Evolutionary conservation across 2,329 filamentous ascomycete genomes (phyloP).

Genomic region (Orbilia oligospora): DNA sequence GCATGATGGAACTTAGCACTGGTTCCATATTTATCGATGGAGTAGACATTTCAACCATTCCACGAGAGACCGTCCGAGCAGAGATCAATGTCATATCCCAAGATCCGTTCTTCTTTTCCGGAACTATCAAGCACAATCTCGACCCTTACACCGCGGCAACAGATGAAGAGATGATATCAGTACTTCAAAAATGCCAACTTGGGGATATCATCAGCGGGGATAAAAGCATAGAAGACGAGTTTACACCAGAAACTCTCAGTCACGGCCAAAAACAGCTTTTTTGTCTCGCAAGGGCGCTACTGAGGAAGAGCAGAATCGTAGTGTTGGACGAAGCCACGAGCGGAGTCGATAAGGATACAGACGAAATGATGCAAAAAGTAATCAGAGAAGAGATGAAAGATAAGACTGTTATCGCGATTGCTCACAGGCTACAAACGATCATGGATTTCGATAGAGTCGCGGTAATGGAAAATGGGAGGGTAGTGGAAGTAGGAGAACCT

Average conservation of each 20-base stretch:
- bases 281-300: slow-evolving; percentile 69
- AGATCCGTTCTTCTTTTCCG: slow-evolving; percentile 71
- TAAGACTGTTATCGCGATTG: slow-evolving; percentile 72
- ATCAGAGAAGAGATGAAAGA: slow-evolving; percentile 68
- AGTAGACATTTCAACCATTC: slow-evolving; percentile 69
- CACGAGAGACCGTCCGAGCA: slow-evolving; percentile 69
- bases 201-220: slow-evolving; percentile 67
- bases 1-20: slow-evolving; percentile 69
- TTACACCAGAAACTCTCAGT: slow-evolving; percentile 67
- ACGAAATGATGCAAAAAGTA: slow-evolving; percentile 73
- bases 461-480: slow-evolving; percentile 70
- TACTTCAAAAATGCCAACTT: slow-evolving; percentile 70
- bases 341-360: slow-evolving; percentile 73
- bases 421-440: slow-evolving; percentile 71
- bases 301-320: slow-evolving; percentile 68
- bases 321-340: slow-evolving; percentile 69
- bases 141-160: slow-evolving; percentile 68
- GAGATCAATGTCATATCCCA: slow-evolving; percentile 70
- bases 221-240: slow-evolving; percentile 67
- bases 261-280: slow-evolving; percentile 72
- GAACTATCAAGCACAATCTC: slow-evolving; percentile 70
- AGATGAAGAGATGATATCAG: slow-evolving; percentile 68
- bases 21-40: slow-evolving; percentile 70
- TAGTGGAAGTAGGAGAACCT: slow-evolving; percentile 69
- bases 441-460: slow-evolving; percentile 72